A percentile compares a stretch with the other conserved stretches of the same genome.
phyloP scores from a whole-genome alignment of 768 basidiomycete species.

The Serendipita sp. region DNA sequence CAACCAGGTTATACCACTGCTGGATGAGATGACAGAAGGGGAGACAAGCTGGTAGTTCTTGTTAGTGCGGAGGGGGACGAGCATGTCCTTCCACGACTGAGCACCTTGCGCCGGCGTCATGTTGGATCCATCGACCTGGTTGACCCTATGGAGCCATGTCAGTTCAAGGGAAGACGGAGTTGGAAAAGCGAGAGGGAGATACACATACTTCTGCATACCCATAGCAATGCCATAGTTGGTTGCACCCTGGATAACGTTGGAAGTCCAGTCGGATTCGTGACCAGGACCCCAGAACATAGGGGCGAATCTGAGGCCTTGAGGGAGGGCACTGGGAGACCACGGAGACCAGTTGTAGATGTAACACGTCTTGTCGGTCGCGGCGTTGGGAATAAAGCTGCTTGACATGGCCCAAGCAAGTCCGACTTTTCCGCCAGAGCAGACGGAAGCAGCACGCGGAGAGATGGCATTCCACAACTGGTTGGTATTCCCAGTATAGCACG shows the following conservation, averaged over 20 bases:
- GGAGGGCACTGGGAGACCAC: background rate
- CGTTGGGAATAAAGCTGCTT: background rate
- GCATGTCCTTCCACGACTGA: constrained; percentile 39
- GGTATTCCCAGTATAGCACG: background rate
- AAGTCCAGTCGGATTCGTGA: background rate
- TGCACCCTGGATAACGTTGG: background rate
- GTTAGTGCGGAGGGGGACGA: constrained; percentile 33
- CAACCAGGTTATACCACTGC: constrained; percentile 49
- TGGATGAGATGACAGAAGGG: constrained; percentile 51
- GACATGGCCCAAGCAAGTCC: background rate
- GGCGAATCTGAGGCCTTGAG: background rate
- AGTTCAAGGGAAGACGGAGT: background rate
- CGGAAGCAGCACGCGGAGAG: background rate
- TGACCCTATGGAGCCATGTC: constrained; percentile 33
- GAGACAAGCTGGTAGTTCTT: constrained; percentile 42
- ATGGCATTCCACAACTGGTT: background rate
- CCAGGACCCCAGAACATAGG: background rate
- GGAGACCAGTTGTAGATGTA: background rate
- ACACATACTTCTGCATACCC: background rate
- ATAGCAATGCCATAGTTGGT: background rate
- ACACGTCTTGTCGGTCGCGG: background rate
- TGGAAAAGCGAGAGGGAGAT: background rate
- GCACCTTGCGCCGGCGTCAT: constrained; percentile 35
- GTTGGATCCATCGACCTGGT: constrained; percentile 45
- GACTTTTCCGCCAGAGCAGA: background rate